Percentiles rank a stretch among this genome's conserved stretches.
phyloP scores from a whole-genome alignment of 768 basidiomycete species.

The Candolleomyces aberdarensis region DNA sequence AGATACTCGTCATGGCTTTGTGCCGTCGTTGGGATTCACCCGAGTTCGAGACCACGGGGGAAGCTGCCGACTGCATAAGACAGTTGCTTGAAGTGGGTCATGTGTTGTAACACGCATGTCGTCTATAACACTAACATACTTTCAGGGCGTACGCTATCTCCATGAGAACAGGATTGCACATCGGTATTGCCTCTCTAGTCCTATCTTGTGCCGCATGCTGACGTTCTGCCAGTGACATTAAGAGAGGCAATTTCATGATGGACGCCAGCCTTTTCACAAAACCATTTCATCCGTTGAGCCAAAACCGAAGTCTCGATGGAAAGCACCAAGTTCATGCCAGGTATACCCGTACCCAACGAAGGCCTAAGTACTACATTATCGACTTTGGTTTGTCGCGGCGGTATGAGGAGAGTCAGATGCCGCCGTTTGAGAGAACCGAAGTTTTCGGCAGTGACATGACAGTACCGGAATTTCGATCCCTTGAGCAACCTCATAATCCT shows the following conservation, averaged over 20 bases:
- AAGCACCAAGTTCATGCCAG: neutral
- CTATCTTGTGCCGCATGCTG: too few relatives aligned
- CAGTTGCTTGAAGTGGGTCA: constrained; percentile 2
- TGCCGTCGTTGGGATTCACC: neutral
- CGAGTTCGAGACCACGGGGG: constrained; percentile 1
- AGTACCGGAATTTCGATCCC: neutral
- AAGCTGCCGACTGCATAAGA: neutral
- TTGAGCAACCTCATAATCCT: neutral
- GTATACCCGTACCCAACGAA: constrained; percentile 10
- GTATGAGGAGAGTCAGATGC: constrained; percentile 5
- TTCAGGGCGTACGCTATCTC: constrained; percentile 2
- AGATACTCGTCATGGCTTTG: neutral
- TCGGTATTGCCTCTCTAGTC: neutral
- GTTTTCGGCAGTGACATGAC: neutral
- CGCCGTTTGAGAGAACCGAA: neutral
- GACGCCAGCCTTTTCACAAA: neutral
- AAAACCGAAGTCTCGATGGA: neutral
- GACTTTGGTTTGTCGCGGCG: constrained; percentile 11
- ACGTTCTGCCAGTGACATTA: neutral
- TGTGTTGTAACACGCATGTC: neutral
- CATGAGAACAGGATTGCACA: constrained; percentile 6
- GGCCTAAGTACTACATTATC: constrained; percentile 13
- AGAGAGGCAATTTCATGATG: constrained; percentile 10
- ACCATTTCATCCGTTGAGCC: constrained; percentile 3
- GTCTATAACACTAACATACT: neutral